Base-by-base conservation (phyloP, 116 monocot genomes). In the Dioscorea cayenensis region DNA sequence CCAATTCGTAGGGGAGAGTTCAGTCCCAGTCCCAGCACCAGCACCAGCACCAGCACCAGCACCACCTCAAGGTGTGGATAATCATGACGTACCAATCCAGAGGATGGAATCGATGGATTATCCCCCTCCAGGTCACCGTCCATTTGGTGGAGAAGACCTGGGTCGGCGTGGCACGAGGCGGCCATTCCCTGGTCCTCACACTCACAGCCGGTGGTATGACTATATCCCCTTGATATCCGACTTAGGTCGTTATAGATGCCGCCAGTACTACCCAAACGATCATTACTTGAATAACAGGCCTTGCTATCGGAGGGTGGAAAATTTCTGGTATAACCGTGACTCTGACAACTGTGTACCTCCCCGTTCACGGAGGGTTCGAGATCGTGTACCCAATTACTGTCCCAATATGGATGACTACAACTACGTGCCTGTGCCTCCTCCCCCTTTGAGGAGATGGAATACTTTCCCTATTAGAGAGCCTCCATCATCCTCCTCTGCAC, bases 121-220 rank as follows among this genome's bases (percentile, higher is more conserved):
- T 32, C 65, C 65, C 29, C 65, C 65, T 14, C 65, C 65, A 28
- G 65, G 65, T 3, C 35, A 65, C 65, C 65, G 35, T 25, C 65
- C 65, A 14, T 28, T 32, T 13, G 65, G 65, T 35, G 65, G 65
- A 14, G 65, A 35, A 28, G 65, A 65, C 25, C 18, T 55, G 55
- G 32, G 32, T 10, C 23, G 25, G 14, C 23, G 65, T 28, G 14
- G 65, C 35, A 25, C 16, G 32, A 65, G 65, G 65, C 20, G 18
- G 13, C 25, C 63, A 8, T 63, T 23, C 23, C 43, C 43, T 65
- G 22, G 62, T 23, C 23, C 22, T 20, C 62, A 62, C 7, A 3
- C 22, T 20, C 62, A 62, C 7, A 3, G 12, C 10, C 23, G 29
- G 16, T 29, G 18, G 14, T 23, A 27, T 8, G 23, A 63, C 2